Conservation (phyloP, 768 basidiomycete species). For the Phylloporus rhodoxanthus region DNA sequence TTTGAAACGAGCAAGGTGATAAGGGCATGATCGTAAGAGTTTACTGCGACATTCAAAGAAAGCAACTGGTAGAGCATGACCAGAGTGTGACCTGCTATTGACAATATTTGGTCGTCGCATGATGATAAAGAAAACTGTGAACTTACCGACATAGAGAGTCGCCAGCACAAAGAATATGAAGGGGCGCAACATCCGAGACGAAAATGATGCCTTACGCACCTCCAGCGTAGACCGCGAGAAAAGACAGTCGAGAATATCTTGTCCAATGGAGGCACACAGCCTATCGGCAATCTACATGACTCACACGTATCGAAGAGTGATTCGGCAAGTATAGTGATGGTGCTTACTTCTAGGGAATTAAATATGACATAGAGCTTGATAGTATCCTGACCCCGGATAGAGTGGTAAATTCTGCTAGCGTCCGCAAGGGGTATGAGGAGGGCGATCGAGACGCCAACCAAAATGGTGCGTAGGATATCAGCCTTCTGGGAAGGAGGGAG, state of each 20-base stretch:
- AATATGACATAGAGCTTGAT: slow-evolving; percentile 99
- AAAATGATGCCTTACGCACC: slow-evolving; percentile 53
- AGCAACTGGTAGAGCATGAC: slow-evolving; percentile 96
- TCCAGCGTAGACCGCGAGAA: slow-evolving; percentile 90
- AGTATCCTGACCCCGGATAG: slow-evolving; percentile 95
- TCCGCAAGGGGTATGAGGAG: slow-evolving; percentile 82
- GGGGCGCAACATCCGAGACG: slow-evolving; percentile 67
- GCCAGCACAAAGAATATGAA: slow-evolving; percentile 81
- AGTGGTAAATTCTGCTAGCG: slow-evolving; percentile 96
- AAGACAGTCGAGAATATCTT: slow-evolving; percentile 93
- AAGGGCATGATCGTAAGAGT: slow-evolving; percentile 94
- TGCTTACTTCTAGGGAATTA: slow-evolving; percentile 88
- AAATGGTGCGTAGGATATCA: slow-evolving; percentile 76
- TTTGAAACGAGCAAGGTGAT: slow-evolving; percentile 93
- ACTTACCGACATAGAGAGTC: slow-evolving; percentile 73
- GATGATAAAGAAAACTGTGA: background rate
- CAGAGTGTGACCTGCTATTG: slow-evolving; percentile 77
- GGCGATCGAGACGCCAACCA: slow-evolving; percentile 68
- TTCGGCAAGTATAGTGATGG: background rate
- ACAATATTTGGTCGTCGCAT: background rate
- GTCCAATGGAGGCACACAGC: slow-evolving; percentile 92
- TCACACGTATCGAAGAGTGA: background rate
- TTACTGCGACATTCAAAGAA: slow-evolving; percentile 93
- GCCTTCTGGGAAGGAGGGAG: slow-evolving; percentile 89
- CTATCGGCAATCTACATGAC: slow-evolving; percentile 80